Evolutionary conservation across 1,139 yeast species (phyloP).

Genomic region (Suhomyces coccinellae): DNA sequence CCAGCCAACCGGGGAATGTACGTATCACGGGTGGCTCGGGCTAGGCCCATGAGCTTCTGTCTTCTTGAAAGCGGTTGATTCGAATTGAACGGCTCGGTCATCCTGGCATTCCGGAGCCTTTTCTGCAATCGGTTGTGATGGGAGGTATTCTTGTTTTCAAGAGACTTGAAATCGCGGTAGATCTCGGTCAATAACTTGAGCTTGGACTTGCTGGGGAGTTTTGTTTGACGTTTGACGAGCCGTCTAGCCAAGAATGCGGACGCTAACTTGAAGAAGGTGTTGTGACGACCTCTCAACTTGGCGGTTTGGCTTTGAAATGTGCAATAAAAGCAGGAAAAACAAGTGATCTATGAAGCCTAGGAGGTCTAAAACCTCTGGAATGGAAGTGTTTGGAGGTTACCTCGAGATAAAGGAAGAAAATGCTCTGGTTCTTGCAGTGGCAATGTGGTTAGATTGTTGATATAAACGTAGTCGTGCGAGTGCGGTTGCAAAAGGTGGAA

Average conservation of each 20-base stretch:
- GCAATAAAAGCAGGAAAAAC: not conserved
- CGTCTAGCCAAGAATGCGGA: slow-evolving; percentile 22
- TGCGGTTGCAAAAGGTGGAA: slow-evolving; percentile 2
- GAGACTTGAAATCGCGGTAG: slow-evolving; percentile 28
- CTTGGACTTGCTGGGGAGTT: slow-evolving; percentile 14
- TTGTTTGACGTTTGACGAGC: slow-evolving; percentile 14
- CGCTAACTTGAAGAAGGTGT: slow-evolving; percentile 17
- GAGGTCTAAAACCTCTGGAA: too few species aligned
- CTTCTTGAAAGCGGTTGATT: slow-evolving; percentile 24
- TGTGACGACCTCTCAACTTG: slow-evolving; percentile 19
- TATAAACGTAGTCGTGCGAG: slow-evolving; percentile 1
- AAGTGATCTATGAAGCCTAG: not conserved
- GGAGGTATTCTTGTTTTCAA: slow-evolving; percentile 9
- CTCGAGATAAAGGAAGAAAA: too few species aligned
- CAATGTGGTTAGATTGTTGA: not conserved
- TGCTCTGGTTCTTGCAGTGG: too few species aligned
- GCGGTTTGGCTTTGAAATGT: not conserved
- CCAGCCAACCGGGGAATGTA: slow-evolving; percentile 55
- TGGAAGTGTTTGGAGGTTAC: too few species aligned
- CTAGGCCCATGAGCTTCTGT: slow-evolving; percentile 46
- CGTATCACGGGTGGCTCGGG: slow-evolving; percentile 56
- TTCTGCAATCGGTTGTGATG: slow-evolving; percentile 1
- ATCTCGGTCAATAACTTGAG: slow-evolving; percentile 22
- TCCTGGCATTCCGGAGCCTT: slow-evolving; percentile 11
- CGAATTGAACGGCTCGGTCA: slow-evolving; percentile 6